Percentiles rank a stretch among this genome's conserved stretches.
Evolutionary conservation across 2,329 filamentous ascomycete species (phyloP).

Genomic region (Fusarium annulatum): DNA sequence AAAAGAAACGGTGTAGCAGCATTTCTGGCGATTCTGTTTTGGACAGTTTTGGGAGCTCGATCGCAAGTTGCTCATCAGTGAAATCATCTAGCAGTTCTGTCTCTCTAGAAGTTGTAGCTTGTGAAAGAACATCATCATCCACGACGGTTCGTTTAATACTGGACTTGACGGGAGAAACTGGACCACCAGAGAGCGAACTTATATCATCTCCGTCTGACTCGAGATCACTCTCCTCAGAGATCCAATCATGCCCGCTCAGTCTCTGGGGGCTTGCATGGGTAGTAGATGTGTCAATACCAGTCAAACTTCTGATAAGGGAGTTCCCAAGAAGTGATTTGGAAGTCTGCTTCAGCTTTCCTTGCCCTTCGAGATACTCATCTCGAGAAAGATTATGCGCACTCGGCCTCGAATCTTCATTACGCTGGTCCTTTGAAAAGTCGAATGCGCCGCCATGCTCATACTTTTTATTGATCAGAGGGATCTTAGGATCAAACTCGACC

Average conservation of each 20-base stretch:
- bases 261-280: slow-evolving; percentile 52
- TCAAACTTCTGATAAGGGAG: slow-evolving; percentile 44
- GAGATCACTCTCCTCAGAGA: slow-evolving; percentile 62
- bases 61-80: slow-evolving; percentile 57
- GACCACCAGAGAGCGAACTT: slow-evolving; percentile 62
- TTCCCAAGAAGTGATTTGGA: slow-evolving; percentile 44
- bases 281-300: slow-evolving; percentile 41
- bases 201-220: slow-evolving; percentile 68
- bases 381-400: slow-evolving; percentile 55
- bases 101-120: slow-evolving; percentile 64
- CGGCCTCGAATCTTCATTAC: slow-evolving; percentile 46
- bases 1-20: slow-evolving; percentile 66
- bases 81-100: slow-evolving; percentile 58
- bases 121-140: slow-evolving; percentile 67
- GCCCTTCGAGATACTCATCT: slow-evolving; percentile 61
- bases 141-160: slow-evolving; percentile 57
- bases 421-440: slow-evolving; percentile 54
- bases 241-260: slow-evolving; percentile 52
- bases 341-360: slow-evolving; percentile 55
- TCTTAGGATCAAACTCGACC: slow-evolving; percentile 63
- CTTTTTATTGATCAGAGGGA: slow-evolving; percentile 67
- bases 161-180: slow-evolving; percentile 62
- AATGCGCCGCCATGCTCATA: slow-evolving; percentile 68
- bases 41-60: slow-evolving; percentile 62
- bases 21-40: slow-evolving; percentile 62